phyloP scores from a whole-genome alignment of 202 grass and related monocot genomes.

The Musa balbisiana region DNA sequence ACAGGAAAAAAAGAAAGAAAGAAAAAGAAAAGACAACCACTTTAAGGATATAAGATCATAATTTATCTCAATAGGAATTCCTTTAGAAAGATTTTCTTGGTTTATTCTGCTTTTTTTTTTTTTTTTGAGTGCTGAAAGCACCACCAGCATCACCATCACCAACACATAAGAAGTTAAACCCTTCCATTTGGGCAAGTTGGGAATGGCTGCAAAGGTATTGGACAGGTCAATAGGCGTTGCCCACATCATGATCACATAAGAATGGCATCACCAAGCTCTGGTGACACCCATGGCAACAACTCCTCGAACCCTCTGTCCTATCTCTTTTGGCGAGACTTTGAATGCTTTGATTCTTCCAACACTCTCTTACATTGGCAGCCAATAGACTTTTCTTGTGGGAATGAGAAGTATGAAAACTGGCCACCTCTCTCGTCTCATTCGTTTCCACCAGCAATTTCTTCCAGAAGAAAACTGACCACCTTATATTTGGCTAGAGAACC shows the following conservation, averaged over 20 bases:
- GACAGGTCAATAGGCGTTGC: background rate
- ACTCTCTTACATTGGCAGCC: background rate
- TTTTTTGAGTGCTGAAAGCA: background rate
- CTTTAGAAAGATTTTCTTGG: background rate
- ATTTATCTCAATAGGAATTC: background rate
- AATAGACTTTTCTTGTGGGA: background rate
- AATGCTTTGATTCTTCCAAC: background rate
- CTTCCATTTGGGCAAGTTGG: no score
- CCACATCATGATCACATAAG: constrained; percentile 5
- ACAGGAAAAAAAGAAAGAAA: background rate
- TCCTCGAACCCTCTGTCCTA: background rate
- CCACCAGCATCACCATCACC: background rate
- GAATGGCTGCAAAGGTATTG: no score
- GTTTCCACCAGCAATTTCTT: no score
- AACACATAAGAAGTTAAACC: background rate
- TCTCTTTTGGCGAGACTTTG: background rate
- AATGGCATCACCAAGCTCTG: background rate
- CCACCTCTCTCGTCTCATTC: no score
- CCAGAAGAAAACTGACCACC: no score
- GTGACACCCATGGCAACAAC: background rate
- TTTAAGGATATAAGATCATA: background rate
- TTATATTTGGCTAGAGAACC: no score
- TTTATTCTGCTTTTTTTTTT: background rate
- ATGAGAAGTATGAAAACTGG: background rate
- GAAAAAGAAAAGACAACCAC: background rate